These are phyloP conservation scores for Paramecium tetraurelia DNA, from an alignment of 73 alveolate species.

Conservation along the genomic window DNA sequence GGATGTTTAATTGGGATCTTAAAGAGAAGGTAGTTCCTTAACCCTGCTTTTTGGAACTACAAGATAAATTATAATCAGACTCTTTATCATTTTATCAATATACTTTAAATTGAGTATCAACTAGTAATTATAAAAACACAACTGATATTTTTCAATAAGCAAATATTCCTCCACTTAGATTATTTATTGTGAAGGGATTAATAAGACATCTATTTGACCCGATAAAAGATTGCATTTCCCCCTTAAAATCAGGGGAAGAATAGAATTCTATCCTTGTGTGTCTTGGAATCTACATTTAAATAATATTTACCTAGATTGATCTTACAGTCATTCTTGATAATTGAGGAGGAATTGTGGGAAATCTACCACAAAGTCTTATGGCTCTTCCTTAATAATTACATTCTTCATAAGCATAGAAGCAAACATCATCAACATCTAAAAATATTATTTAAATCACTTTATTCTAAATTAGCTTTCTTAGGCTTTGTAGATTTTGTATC, in stretches of 20 bases:
- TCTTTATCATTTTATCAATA: neutral
- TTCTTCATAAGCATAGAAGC: constrained; percentile 48
- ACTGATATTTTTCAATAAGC: constrained; percentile 11
- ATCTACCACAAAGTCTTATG: constrained; percentile 33
- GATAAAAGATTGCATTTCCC: constrained; percentile 13
- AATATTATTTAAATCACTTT: neutral
- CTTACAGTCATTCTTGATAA: constrained; percentile 39
- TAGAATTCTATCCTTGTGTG: constrained; percentile 45
- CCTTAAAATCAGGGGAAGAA: constrained; percentile 18
- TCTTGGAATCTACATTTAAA: neutral
- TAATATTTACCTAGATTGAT: neutral
- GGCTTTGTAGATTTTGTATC: neutral
- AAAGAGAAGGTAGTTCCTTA: neutral
- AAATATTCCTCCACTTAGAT: constrained; percentile 12
- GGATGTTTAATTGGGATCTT: neutral
- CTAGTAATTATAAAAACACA: neutral
- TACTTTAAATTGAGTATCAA: neutral
- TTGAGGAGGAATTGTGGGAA: constrained; percentile 29
- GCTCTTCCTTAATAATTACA: constrained; percentile 47
- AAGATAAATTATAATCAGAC: neutral
- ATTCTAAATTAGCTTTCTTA: constrained; percentile 3
- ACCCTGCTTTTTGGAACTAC: neutral
- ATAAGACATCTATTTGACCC: constrained; percentile 49
- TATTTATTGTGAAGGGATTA: constrained; percentile 8
- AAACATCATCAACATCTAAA: constrained; percentile 52